Base-by-base conservation (phyloP, 257 asterid species). In the Solanum appendiculatum region DNA sequence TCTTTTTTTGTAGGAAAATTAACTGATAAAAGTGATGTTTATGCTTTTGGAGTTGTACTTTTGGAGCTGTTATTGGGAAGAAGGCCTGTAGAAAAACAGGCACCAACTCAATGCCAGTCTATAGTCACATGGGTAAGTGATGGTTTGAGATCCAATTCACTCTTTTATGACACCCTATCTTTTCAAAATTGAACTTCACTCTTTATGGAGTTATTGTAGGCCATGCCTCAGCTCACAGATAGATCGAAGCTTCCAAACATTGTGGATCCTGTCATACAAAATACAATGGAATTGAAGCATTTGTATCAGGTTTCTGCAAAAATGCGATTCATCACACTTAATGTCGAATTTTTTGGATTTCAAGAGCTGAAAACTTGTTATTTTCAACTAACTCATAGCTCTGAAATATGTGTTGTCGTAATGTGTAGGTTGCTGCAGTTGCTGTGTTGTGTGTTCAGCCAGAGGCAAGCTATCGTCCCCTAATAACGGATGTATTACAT, bases 161-260 rank as follows among this genome's bases (percentile, higher is more conserved):
- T 66, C 40, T n/a, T 44, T 68, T 87, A 39, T 74, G 87, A 86
- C 86, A 85, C 29, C 34, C 72, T 8, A 82, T 44, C 20, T 83
- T 36, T 58, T 6, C 14, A 9, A 70, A 83, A 23, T 20, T 54
- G 31, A 25, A 56, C 34, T 70, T 81, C 29, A 60, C n/a, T 54
- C 15, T 88, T 48, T 51, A 31, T 87, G 88, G 73, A 77, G n/a
- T n/a, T n/a, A 74, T 60, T 89, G 89, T 84, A 94, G 98, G 98
- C 98, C 86, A 93, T 93, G 96, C 98, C 98, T 86, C 98, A 93
- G 89, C 98, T 94, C 87, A 93, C 93, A 12, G 97, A 93, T 78
- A 90, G 98, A 91, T 86, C 93, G 29, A 93, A 93, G 90, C 94
- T 93, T 91, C 96, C 95, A 23, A 90, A 63, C 88, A 94, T 94